phyloP scores from a whole-genome alignment of 352 stramenopile genomes.

The Phytopythium aichiense region DNA sequence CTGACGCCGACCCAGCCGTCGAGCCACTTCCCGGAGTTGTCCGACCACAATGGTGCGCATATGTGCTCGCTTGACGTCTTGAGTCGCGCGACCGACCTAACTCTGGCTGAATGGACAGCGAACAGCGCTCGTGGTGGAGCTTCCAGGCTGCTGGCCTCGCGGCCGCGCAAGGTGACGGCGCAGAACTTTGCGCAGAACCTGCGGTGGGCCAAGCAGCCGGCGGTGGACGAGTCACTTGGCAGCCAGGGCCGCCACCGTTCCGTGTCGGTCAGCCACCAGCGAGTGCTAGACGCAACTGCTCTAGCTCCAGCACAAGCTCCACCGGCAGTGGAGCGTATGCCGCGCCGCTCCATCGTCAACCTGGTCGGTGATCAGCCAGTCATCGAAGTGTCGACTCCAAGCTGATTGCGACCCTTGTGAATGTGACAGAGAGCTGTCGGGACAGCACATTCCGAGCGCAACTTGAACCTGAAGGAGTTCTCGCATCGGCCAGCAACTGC shows the following conservation, averaged over 20 bases:
- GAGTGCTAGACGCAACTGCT: not conserved
- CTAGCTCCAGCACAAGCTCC: not conserved
- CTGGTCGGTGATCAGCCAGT: not conserved
- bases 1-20: not conserved
- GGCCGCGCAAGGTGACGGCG: constrained; percentile 32
- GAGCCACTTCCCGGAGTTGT: constrained; percentile 55
- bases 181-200: constrained; percentile 40
- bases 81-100: not conserved
- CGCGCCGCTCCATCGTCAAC: not conserved
- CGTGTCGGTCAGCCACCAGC: not conserved
- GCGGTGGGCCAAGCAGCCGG: constrained; percentile 38
- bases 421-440: not conserved
- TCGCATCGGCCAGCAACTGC: constrained; percentile 18
- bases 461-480: constrained; percentile 13
- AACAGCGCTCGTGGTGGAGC: not conserved
- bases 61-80: not conserved
- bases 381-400: not conserved
- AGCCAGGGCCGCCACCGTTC: constrained; percentile 3
- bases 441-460: not conserved
- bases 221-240: constrained; percentile 2
- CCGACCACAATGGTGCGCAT: constrained; percentile 23
- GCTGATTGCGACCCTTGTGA: not conserved
- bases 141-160: constrained; percentile 11
- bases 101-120: not conserved
- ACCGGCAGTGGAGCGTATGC: not conserved